Conservation (phyloP, 179 eudicot species). For the Drosera spatulata region DNA sequence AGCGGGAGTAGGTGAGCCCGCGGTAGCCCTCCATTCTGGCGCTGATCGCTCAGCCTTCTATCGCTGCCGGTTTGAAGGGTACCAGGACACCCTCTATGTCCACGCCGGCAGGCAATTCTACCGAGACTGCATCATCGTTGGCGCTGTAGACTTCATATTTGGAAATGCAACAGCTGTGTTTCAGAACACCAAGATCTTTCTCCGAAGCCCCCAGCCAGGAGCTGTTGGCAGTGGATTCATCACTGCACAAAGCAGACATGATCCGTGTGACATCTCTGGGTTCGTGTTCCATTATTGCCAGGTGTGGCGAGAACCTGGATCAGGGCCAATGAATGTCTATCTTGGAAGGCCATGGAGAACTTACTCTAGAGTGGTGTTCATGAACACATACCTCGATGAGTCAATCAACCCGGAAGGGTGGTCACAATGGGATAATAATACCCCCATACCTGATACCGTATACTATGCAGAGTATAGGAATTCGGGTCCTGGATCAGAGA, state of each 20-base stretch:
- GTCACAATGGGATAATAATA: neutral
- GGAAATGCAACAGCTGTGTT: slow-evolving; percentile 3
- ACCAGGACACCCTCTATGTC: slow-evolving; percentile 48
- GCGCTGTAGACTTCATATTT: slow-evolving; percentile 48
- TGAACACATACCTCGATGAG: slow-evolving; percentile 6
- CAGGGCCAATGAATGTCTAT: neutral
- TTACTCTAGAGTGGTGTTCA: slow-evolving; percentile 5
- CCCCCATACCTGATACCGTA: neutral
- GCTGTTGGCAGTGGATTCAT: neutral
- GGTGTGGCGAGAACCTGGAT: neutral
- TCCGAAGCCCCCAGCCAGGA: neutral
- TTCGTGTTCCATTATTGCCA: neutral
- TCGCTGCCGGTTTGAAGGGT: slow-evolving; percentile 35
- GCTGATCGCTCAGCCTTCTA: slow-evolving; percentile 35
- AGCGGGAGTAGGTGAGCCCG: slow-evolving; percentile 35
- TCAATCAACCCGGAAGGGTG: slow-evolving; percentile 9
- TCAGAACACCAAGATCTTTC: slow-evolving; percentile 1
- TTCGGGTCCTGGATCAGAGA: slow-evolving; percentile 7
- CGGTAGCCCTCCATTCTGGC: slow-evolving; percentile 35
- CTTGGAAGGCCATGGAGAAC: slow-evolving; percentile 12
- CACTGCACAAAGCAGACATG: slow-evolving; percentile 2
- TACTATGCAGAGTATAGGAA: slow-evolving; percentile 12
- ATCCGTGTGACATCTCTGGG: neutral
- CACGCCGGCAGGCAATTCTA: slow-evolving; percentile 49
- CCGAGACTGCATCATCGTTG: slow-evolving; percentile 40